phyloP scores from a whole-genome alignment of 176 grass and related monocot species.

The Hordeum marinum region DNA sequence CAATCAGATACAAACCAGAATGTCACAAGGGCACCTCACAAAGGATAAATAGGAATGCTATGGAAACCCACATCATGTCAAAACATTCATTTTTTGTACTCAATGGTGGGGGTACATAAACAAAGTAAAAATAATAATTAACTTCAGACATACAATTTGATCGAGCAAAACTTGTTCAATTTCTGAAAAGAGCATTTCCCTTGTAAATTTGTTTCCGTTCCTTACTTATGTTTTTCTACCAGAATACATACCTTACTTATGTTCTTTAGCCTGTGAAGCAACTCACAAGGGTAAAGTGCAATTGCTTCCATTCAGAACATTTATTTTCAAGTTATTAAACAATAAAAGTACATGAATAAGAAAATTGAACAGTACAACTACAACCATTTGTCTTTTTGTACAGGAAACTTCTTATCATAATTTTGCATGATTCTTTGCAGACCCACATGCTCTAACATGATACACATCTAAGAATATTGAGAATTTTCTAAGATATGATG shows the following conservation, averaged over 20 bases:
- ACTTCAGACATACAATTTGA: neutral
- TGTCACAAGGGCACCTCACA: neutral
- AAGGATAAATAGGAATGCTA: neutral
- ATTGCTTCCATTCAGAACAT: too few species aligned
- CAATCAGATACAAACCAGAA: neutral
- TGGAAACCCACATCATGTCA: neutral
- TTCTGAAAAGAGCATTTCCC: slow-evolving; percentile 1
- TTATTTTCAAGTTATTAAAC: neutral
- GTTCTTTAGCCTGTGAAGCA: neutral
- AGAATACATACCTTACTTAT: neutral
- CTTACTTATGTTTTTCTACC: neutral
- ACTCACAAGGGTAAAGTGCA: slow-evolving; percentile 6
- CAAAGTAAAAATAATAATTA: neutral
- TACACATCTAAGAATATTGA: neutral
- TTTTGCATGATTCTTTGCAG: neutral
- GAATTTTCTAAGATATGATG: neutral
- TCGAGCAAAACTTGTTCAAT: neutral
- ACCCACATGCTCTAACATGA: neutral
- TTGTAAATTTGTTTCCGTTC: neutral
- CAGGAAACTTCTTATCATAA: neutral
- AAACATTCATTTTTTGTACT: slow-evolving; percentile 5
- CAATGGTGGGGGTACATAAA: neutral
- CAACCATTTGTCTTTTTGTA: neutral
- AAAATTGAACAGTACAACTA: too few species aligned
- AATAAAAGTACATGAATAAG: neutral